A percentile compares a stretch with the other conserved stretches of the same genome.
These are phyloP conservation scores for Eimeria acervulina DNA, from an alignment of 169 alveolate genomes.

Conservation along the genomic window DNA sequence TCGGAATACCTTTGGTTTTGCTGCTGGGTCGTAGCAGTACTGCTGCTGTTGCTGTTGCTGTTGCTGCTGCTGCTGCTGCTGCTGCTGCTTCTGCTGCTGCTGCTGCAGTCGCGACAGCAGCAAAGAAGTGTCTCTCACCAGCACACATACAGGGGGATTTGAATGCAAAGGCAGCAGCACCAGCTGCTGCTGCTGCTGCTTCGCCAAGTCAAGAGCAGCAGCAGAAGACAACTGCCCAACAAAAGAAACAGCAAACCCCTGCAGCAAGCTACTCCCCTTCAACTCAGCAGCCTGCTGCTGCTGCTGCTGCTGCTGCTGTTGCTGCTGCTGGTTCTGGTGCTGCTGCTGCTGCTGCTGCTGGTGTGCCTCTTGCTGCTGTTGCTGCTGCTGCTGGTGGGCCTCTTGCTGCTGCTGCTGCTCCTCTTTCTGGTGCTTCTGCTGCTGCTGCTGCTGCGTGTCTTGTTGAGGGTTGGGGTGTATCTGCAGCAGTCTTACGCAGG, in stretches of 20 bases:
- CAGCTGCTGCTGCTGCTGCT: constrained; percentile 24
- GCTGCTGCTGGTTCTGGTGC: background rate
- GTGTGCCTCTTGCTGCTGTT: background rate
- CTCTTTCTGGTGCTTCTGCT: background rate
- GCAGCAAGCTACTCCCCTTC: background rate
- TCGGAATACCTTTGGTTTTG: background rate
- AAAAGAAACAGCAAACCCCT: background rate
- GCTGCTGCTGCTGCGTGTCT: background rate
- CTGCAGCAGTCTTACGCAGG: background rate
- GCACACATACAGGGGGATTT: background rate
- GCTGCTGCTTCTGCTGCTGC: background rate
- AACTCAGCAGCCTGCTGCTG: too few relatives aligned
- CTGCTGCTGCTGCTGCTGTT: constrained; percentile 22
- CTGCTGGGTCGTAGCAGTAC: background rate
- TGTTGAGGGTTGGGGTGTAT: background rate
- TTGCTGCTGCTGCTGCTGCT: constrained; percentile 1
- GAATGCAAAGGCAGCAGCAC: background rate
- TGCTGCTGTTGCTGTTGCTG: constrained; percentile 16
- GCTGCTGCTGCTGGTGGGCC: constrained; percentile 39
- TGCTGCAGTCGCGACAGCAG: background rate
- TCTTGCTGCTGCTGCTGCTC: background rate
- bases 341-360: too few relatives aligned
- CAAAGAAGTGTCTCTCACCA: background rate
- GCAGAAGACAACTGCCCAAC: background rate
- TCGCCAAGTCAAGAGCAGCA: background rate